Evolutionary conservation across 768 basidiomycete species (phyloP), one percentile per base, ranked within the genome.

Genomic region (Leucocoprinus sp.): DNA sequence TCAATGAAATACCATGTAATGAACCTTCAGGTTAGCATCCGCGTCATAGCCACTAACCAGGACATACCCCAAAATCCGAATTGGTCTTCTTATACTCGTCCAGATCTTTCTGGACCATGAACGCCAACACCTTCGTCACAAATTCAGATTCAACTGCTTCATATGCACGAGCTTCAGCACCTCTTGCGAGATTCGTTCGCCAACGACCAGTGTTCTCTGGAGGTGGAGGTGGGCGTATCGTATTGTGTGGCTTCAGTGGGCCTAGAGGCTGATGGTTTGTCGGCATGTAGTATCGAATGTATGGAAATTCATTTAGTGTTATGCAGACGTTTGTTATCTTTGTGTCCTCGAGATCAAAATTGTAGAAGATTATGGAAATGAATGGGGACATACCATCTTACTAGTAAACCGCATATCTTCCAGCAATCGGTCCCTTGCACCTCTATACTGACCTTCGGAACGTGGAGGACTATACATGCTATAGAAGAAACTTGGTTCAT

Each of bases 251-350:
- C 45, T 83, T 82, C 43, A 97, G 77, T 2, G 92, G 78, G 11
- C 92, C 91, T 11, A 97, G 72, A 1, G 93, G 93, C 2, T 72
- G 70, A 55, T 93, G 91, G 51, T 85, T 76, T 9, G 79, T 67
- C 4, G 95, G 91, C 42, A 87, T 66, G 60, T 96, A 97, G 65
- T 95, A 98, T 24, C 95, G 84, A 53, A 98, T 83, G 59, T 78
- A 84, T 0, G 96, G 96, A 56, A 83, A 89, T 60, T 99, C 96
- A 55, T 91, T 85, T 22, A 98, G 64, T 0, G 89, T 79, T 12
- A 96, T 84, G 61, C 93, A 90, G 3, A 93, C 64, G 55, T 97
- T 96, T 21, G 90, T 63, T 52, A 99, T 83, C 93, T 86, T 55
- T 38, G 42, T 38, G 21, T 15, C 12, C 19, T 18, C 11, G 5